Base-by-base conservation (phyloP, 768 basidiomycete species). In the Mycena albidolilacea region DNA sequence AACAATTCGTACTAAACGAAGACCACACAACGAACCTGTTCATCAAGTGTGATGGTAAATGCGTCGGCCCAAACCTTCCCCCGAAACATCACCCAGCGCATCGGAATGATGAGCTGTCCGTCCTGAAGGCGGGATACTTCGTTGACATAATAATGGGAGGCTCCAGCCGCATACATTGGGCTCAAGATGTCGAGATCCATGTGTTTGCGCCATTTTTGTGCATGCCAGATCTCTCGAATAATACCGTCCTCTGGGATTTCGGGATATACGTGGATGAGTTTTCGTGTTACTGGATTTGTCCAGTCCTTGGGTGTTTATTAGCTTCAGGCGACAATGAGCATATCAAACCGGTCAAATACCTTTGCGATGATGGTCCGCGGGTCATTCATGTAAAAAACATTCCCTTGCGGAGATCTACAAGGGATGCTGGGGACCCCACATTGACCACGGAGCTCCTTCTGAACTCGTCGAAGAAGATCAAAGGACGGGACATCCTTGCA, bases 401-500 rank as follows among this genome's bases (percentile, higher is more conserved):
- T 63, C 19, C 61, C 61, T 7, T 23, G 61, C 12, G 46, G 14
- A 7, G 46, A 48, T 48, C 17, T 48, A 48, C 46, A 48, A 48
- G 46, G 46, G 17, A 48, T 48, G 46, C 46, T 48, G 46, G 46
- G 46, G 17, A 48, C 5, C 15, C 14, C 46, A 48, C 46, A 48
- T 48, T 48, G 46, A 48, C 46, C 46, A 7, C 46, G 46, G 1
- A 48, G 9, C 15, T 48, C 14, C 17, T 48, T 48, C 46, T 48
- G 46, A 48, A 48, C 17, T 48, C 17, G 46, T 48, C 46, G 46
- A 48, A 71, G 55, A n/a, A 21, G 44, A 23, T 71, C 70, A 52
- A 71, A 66, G 0, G 70, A 71, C n/a, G 70, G 70, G 5, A 71
- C 70, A 48, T 66, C 43, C 9, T 39, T 54, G 43, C 62, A 63